A percentile compares a stretch with the other conserved stretches of the same genome.
phyloP scores from a whole-genome alignment of 345 rosid species.

The Boechera divaricarpa region DNA sequence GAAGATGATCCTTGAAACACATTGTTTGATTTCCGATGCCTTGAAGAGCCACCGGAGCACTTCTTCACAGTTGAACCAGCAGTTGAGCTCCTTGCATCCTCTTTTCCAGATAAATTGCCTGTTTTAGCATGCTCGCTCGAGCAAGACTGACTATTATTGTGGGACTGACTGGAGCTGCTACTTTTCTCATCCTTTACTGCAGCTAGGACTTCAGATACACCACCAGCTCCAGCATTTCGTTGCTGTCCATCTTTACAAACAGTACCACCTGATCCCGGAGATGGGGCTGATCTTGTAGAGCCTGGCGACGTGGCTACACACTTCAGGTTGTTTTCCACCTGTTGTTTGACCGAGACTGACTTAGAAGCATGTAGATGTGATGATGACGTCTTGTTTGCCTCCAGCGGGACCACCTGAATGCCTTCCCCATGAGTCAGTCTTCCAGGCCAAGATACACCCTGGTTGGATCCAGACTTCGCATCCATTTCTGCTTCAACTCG shows the following conservation, averaged over 20 bases:
- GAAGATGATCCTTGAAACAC: not conserved
- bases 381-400: conserved; percentile 63
- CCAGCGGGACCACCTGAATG: conserved; percentile 62
- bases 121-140: not conserved
- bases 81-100: not conserved
- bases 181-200: not conserved
- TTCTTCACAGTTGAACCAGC: not conserved
- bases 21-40: not conserved
- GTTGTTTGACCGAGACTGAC: conserved; percentile 59
- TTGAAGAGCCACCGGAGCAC: not conserved
- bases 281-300: conserved; percentile 55
- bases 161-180: not conserved
- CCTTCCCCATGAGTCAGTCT: conserved; percentile 74
- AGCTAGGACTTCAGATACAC: not conserved
- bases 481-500: conserved; percentile 98
- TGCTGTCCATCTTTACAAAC: conserved; percentile 62
- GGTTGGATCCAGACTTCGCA: conserved; percentile 75
- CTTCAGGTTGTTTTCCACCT: conserved; percentile 57
- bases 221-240: conserved; percentile 45
- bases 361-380: conserved; percentile 67
- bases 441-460: conserved; percentile 67
- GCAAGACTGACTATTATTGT: not conserved
- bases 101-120: not conserved
- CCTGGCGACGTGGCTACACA: conserved; percentile 61
- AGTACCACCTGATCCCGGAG: conserved; percentile 50